Conservation (phyloP, 148 eudicot genomes). For the Euryodendron excelsum region DNA sequence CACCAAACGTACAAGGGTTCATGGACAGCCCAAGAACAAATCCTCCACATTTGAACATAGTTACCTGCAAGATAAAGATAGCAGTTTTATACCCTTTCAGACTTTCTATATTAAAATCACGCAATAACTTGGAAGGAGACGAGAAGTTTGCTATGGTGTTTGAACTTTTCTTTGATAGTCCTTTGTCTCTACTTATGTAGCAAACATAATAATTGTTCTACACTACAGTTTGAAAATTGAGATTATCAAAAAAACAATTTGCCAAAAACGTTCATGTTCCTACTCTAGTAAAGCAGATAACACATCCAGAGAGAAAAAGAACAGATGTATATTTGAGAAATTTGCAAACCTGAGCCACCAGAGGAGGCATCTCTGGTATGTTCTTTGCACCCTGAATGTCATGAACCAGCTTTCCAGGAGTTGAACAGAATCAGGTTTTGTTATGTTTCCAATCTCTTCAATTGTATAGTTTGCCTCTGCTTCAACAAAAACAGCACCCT, state of each 20-base stretch:
- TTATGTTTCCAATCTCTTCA: conserved; percentile 38
- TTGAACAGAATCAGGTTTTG: conserved; percentile 60
- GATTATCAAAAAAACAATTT: no score
- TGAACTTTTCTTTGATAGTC: no score
- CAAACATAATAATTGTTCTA: no score
- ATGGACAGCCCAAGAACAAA: conserved; percentile 53
- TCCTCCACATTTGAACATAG: conserved; percentile 58
- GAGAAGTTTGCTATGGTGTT: no score
- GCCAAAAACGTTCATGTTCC: no score
- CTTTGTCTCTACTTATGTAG: no score
- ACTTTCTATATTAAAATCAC: no score
- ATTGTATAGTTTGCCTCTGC: conserved; percentile 49
- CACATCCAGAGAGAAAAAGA: no score
- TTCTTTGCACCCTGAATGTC: conserved; percentile 65
- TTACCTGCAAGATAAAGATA: conserved; percentile 32
- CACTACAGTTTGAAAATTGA: no score
- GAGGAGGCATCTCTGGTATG: conserved; percentile 63
- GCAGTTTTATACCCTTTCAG: background rate
- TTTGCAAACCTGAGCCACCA: conserved; percentile 66
- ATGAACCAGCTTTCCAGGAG: conserved; percentile 69
- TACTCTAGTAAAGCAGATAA: no score
- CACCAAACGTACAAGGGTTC: conserved; percentile 69
- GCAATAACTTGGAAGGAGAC: background rate
- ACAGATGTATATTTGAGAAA: no score
- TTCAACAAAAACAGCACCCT: conserved; percentile 59